phyloP scores from a whole-genome alignment of 2,329 filamentous ascomycete species.

The Talaromyces sp. region DNA sequence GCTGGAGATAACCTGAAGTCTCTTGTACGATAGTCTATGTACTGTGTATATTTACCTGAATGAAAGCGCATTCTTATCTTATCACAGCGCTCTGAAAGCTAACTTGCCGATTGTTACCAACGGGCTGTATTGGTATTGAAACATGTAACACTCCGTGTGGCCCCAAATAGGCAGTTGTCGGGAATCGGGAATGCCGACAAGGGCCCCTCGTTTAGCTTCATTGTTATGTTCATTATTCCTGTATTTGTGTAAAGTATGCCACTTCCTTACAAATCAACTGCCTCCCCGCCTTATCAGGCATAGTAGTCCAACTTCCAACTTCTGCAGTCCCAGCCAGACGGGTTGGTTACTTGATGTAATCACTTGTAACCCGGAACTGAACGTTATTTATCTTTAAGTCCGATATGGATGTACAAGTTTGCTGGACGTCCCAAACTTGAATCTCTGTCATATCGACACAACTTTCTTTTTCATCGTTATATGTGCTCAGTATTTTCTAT shows the following conservation, averaged over 20 bases:
- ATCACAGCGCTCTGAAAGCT: not conserved
- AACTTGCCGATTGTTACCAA: not conserved
- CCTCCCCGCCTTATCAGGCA: not conserved
- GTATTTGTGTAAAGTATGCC: not conserved
- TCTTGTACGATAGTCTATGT: slow-evolving; percentile 31
- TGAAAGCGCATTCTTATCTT: not conserved
- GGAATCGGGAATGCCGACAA: not conserved
- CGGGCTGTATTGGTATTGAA: slow-evolving; percentile 3
- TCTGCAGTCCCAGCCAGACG: not conserved
- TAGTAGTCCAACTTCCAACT: not conserved
- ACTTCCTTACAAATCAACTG: not conserved
- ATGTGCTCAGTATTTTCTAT: not conserved
- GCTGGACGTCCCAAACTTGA: not conserved
- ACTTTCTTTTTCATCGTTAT: not conserved
- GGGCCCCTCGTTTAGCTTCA: not conserved
- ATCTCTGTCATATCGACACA: not conserved
- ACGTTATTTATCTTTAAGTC: slow-evolving; percentile 1
- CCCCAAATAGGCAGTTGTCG: not conserved
- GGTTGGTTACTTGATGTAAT: not conserved
- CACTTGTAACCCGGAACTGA: not conserved
- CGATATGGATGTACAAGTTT: not conserved
- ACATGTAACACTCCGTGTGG: not conserved
- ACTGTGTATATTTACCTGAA: not conserved
- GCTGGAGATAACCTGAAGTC: slow-evolving; percentile 39
- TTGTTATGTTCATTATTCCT: not conserved